A percentile compares a stretch with the other conserved stretches of the same genome.
Evolutionary conservation across 768 basidiomycete genomes (phyloP).

Genomic region (Suillus plorans): DNA sequence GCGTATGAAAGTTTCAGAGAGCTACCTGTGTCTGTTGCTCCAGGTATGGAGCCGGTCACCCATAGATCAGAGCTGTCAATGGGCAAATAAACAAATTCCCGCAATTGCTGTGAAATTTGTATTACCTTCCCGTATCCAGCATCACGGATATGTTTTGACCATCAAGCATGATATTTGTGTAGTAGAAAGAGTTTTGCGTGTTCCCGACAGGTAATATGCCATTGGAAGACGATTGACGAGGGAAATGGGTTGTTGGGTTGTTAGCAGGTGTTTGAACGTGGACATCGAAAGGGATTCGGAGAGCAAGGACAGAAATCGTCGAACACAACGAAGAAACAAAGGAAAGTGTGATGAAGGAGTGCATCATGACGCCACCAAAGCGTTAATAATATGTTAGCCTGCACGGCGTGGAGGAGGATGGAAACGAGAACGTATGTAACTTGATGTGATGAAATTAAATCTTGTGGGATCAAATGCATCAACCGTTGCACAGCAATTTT

Average conservation of each 20-base stretch:
- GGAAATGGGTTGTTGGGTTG: constrained; percentile 10
- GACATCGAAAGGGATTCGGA: constrained; percentile 32
- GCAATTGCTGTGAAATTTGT: neutral
- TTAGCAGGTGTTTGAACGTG: constrained; percentile 14
- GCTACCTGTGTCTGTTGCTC: constrained; percentile 55
- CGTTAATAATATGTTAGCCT: neutral
- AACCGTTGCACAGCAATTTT: no score
- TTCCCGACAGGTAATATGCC: constrained; percentile 51
- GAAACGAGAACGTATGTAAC: neutral
- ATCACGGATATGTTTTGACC: constrained; percentile 58
- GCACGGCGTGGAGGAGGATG: constrained; percentile 1
- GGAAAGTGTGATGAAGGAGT: constrained; percentile 21
- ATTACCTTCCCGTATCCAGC: constrained; percentile 76
- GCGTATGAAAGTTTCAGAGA: constrained; percentile 62
- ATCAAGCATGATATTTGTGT: constrained; percentile 67
- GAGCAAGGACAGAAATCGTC: constrained; percentile 23
- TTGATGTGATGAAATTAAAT: neutral
- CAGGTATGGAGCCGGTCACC: constrained; percentile 54
- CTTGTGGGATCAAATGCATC: neutral
- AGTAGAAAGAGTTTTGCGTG: constrained; percentile 72
- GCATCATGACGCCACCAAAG: constrained; percentile 17
- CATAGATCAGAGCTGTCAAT: constrained; percentile 68
- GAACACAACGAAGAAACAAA: constrained; percentile 21
- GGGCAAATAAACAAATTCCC: constrained; percentile 4
- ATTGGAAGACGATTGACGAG: constrained; percentile 26